phyloP scores from a whole-genome alignment of 257 asterid species.

The Cruciata laevipes region DNA sequence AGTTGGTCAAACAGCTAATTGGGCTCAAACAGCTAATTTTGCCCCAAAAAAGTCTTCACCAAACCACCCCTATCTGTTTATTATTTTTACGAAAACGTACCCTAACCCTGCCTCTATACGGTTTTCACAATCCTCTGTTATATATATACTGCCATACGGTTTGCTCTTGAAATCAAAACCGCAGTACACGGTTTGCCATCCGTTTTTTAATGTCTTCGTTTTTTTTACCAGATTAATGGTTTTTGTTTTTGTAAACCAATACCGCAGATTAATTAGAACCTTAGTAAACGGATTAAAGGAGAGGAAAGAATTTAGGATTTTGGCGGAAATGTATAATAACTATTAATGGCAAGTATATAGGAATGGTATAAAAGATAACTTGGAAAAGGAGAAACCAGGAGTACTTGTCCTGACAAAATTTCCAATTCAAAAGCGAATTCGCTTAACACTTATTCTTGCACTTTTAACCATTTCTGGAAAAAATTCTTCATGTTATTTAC shows the following conservation, averaged over 20 bases:
- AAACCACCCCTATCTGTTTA: too few relatives aligned
- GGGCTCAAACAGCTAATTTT: too few relatives aligned
- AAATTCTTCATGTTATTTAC: conserved; percentile 57
- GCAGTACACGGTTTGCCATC: neutral
- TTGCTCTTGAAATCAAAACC: neutral
- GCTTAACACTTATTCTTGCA: conserved; percentile 75
- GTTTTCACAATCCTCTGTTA: neutral
- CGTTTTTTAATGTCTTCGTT: neutral
- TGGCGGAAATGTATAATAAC: neutral
- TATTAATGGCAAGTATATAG: too few relatives aligned
- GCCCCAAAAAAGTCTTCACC: too few relatives aligned
- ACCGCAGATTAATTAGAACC: neutral
- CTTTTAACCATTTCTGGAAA: conserved; percentile 65
- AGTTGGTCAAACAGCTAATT: too few relatives aligned
- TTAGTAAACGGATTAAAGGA: neutral
- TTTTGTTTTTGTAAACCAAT: too few relatives aligned
- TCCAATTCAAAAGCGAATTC: conserved; percentile 55
- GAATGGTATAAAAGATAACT: conserved; percentile 13
- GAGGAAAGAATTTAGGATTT: neutral
- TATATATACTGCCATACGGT: neutral
- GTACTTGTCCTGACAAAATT: conserved; percentile 33
- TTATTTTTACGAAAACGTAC: too few relatives aligned
- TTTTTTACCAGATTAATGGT: too few relatives aligned
- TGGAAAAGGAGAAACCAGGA: conserved; percentile 22
- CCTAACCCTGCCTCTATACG: neutral